Conservation (phyloP, 768 basidiomycete genomes). For the Phallus indusiatus region DNA sequence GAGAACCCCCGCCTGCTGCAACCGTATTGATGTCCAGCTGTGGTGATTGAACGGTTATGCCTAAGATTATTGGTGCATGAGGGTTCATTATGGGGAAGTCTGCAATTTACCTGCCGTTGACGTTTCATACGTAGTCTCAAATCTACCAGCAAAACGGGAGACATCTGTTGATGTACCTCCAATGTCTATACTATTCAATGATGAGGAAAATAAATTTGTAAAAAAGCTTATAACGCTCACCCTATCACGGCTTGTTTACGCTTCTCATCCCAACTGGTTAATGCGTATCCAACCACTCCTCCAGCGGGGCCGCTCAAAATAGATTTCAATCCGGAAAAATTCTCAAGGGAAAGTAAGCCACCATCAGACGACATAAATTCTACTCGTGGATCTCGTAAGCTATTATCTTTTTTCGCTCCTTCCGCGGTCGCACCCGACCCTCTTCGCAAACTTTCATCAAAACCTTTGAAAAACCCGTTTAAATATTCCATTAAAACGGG, state of each 20-base stretch:
- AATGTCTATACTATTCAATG: slow-evolving; percentile 62
- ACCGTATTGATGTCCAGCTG: slow-evolving; percentile 95
- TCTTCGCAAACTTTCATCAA: slow-evolving; percentile 57
- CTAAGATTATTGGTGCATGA: slow-evolving; percentile 20
- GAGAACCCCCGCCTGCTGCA: slow-evolving; percentile 90
- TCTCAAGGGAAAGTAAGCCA: slow-evolving; percentile 65
- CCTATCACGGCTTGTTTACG: slow-evolving; percentile 73
- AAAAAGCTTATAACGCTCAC: slow-evolving; percentile 33
- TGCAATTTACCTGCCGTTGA: slow-evolving; percentile 57
- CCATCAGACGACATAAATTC: slow-evolving; percentile 98
- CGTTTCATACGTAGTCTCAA: slow-evolving; percentile 91
- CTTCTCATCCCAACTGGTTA: slow-evolving; percentile 77
- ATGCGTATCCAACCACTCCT: slow-evolving; percentile 90
- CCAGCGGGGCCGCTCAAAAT: slow-evolving; percentile 92
- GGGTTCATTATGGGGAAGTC: background rate
- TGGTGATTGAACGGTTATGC: slow-evolving; percentile 84
- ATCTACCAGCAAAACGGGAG: slow-evolving; percentile 82
- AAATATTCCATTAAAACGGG: slow-evolving; percentile 79
- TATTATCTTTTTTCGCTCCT: slow-evolving; percentile 2
- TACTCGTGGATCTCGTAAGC: slow-evolving; percentile 35
- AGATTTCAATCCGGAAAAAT: slow-evolving; percentile 90
- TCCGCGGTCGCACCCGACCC: slow-evolving; percentile 21
- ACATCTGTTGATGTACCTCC: slow-evolving; percentile 96
- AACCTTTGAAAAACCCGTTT: slow-evolving; percentile 85
- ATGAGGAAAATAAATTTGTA: slow-evolving; percentile 1